Evolutionary conservation across 2,329 filamentous ascomycete genomes (phyloP).

Genomic region (Stylonectria norvegica): DNA sequence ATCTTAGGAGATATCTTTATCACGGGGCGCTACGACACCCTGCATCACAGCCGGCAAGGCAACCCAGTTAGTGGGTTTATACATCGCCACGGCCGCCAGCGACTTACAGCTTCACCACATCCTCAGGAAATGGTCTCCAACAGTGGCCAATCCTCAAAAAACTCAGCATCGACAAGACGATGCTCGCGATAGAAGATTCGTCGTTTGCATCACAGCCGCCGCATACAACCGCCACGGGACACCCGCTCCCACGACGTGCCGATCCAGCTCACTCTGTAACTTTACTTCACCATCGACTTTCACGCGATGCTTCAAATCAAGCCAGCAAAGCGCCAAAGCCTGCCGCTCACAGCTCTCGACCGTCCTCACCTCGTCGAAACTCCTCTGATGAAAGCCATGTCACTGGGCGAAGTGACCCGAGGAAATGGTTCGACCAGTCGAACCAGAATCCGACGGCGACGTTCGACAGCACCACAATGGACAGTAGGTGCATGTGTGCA

Average conservation of each 20-base stretch:
- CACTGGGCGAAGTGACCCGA: conserved; percentile 48
- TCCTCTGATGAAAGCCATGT: conserved; percentile 50
- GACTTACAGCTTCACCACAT: not conserved
- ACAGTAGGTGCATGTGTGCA: conserved; percentile 39
- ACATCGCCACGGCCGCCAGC: too few species aligned
- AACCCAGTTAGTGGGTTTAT: too few species aligned
- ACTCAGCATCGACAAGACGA: conserved; percentile 12
- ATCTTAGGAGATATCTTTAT: not conserved
- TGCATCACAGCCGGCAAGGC: not conserved
- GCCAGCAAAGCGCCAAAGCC: conserved; percentile 25
- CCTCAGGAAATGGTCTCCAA: not conserved
- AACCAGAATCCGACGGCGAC: conserved; percentile 47
- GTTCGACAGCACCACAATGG: conserved; percentile 45
- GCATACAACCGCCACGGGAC: conserved; percentile 27
- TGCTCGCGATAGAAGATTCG: conserved; percentile 26
- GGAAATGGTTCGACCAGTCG: conserved; percentile 52
- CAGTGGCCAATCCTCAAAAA: not conserved
- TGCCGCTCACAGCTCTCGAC: conserved; percentile 12
- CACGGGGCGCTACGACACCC: not conserved
- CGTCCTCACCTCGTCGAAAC: conserved; percentile 31
- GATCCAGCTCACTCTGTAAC: conserved; percentile 47
- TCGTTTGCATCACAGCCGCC: conserved; percentile 26
- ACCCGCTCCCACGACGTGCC: conserved; percentile 43
- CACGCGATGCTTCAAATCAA: conserved; percentile 39
- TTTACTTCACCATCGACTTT: conserved; percentile 43